Evolutionary conservation across 78 protist species (phyloP).

Genomic region (Diacronema lutheri): DNA sequence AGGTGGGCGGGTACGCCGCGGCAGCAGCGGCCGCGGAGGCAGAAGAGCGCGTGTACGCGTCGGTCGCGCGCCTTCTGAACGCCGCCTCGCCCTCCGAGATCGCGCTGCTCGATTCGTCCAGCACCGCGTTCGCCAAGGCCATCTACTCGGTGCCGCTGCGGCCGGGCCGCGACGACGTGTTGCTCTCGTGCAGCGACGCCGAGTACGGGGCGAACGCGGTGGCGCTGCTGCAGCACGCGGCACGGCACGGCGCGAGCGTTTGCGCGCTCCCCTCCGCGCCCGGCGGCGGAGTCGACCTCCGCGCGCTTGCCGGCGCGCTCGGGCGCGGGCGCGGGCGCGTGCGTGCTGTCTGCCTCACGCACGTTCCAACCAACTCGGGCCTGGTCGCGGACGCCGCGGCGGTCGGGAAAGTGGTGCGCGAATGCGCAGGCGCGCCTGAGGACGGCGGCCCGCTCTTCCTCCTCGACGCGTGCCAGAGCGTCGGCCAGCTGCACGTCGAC

Average conservation of each 20-base stretch:
- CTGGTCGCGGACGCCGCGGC: neutral
- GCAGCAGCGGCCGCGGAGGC: neutral
- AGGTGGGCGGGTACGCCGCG: neutral
- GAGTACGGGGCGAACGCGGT: conserved; percentile 14
- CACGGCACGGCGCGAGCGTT: neutral
- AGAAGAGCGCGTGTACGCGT: no score
- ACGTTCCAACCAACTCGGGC: neutral
- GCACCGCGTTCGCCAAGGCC: neutral
- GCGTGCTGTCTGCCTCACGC: neutral
- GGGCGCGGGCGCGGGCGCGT: neutral
- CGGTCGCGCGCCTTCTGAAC: neutral
- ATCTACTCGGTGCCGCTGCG: neutral
- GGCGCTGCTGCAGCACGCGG: neutral
- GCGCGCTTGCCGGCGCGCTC: neutral
- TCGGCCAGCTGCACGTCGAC: neutral
- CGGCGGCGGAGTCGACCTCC: neutral
- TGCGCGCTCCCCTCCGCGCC: neutral
- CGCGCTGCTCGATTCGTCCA: neutral
- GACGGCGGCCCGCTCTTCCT: neutral
- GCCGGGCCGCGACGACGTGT: neutral
- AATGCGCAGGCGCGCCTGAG: no score
- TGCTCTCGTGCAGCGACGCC: neutral
- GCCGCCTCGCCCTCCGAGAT: neutral
- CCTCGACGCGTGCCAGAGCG: conserved; percentile 1
- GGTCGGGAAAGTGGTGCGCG: neutral